Conservation (phyloP, 768 basidiomycete species). For the Suillus paluster region DNA sequence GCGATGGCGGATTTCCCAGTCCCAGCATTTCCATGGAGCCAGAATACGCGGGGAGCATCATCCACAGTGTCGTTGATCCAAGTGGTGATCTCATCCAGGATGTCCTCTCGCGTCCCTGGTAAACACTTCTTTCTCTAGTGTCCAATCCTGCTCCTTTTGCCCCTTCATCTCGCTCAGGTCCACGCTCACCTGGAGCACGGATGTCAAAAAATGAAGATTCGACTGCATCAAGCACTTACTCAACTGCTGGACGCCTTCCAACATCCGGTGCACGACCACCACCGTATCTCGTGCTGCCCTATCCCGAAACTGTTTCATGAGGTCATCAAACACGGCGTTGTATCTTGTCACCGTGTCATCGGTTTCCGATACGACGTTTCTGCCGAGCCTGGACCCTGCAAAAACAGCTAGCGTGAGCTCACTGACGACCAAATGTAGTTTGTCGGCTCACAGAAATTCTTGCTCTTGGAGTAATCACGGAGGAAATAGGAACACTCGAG, state of each 20-base stretch:
- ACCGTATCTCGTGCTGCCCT: neutral
- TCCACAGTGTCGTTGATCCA: conserved; percentile 25
- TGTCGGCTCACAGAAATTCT: conserved; percentile 10
- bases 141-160: conserved; percentile 10
- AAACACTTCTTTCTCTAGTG: conserved; percentile 20
- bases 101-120: conserved; percentile 23
- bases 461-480: conserved; percentile 8
- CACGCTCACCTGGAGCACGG: neutral
- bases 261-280: neutral
- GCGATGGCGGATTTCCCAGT: conserved; percentile 27
- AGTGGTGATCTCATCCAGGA: conserved; percentile 29
- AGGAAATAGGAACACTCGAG: conserved; percentile 13
- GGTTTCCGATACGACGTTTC: neutral
- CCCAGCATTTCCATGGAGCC: conserved; percentile 9
- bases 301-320: conserved; percentile 10
- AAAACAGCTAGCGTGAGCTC: too few relatives aligned
- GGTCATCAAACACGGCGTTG: neutral
- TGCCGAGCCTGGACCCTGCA: neutral
- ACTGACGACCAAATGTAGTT: too few relatives aligned
- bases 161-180: conserved; percentile 3
- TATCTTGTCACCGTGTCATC: neutral
- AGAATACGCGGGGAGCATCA: conserved; percentile 17
- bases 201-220: neutral
- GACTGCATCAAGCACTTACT: neutral
- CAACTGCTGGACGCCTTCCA: neutral